phyloP scores from a whole-genome alignment of 208 protist species.

The Phytomonas sp. region DNA sequence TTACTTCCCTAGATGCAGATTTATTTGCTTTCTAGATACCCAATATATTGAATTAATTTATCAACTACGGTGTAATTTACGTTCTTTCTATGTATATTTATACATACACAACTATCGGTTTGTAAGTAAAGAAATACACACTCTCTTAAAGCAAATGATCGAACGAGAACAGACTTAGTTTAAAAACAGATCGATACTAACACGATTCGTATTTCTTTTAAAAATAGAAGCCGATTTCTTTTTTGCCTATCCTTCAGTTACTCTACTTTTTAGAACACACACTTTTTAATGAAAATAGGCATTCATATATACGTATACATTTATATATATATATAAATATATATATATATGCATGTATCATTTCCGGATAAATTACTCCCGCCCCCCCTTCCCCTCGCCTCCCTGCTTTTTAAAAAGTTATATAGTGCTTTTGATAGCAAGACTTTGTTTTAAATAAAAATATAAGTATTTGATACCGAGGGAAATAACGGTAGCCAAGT shows the following conservation, averaged over 20 bases:
- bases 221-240: not conserved
- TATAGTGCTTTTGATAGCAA: not conserved
- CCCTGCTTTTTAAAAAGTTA: not conserved
- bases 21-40: not conserved
- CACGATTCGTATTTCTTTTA: conserved; percentile 4
- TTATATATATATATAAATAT: not conserved
- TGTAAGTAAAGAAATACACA: conserved; percentile 6
- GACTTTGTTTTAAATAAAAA: not conserved
- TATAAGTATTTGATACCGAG: not conserved
- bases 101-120: conserved; percentile 4
- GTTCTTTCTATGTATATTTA: conserved; percentile 15
- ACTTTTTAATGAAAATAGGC: not conserved
- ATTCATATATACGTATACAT: not conserved
- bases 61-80: conserved; percentile 1
- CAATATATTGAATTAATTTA: not conserved
- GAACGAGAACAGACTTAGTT: not conserved
- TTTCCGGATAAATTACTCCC: not conserved
- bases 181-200: not conserved
- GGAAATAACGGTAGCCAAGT: not conserved
- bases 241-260: not conserved
- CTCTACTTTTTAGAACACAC: not conserved
- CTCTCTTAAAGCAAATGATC: not conserved
- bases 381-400: no score
- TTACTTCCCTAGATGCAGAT: not conserved
- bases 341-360: not conserved